A percentile compares a stretch with the other conserved stretches of the same genome.
These are phyloP conservation scores for Globisporangium ultimum DNA, from an alignment of 352 stramenopile species.

Conservation along the genomic window DNA sequence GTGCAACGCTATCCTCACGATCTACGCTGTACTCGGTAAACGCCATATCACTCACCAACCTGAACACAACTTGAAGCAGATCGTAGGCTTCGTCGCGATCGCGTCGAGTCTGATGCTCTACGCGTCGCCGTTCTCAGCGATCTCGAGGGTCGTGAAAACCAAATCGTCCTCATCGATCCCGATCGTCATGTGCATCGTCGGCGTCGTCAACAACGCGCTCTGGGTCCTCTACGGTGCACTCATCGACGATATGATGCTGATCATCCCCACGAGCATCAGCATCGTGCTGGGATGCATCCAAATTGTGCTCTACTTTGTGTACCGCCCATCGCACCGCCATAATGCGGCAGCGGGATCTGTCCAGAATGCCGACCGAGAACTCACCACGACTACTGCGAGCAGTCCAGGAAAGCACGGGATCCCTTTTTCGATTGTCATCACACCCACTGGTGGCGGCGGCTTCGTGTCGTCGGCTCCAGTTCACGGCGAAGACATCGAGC, in stretches of 20 bases:
- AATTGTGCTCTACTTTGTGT: constrained; percentile 57
- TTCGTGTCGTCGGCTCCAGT: background rate
- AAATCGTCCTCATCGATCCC: constrained; percentile 56
- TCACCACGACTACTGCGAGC: background rate
- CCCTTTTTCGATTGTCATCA: constrained; percentile 10
- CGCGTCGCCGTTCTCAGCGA: constrained; percentile 52
- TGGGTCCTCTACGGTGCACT: constrained; percentile 69
- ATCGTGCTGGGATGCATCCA: constrained; percentile 45
- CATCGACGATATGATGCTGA: constrained; percentile 49
- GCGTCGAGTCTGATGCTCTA: constrained; percentile 62
- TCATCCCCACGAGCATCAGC: constrained; percentile 51
- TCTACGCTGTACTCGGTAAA: constrained; percentile 48
- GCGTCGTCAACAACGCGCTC: constrained; percentile 67
- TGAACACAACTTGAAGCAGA: constrained; percentile 21
- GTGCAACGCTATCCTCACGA: constrained; percentile 36
- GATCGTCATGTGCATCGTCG: constrained; percentile 58
- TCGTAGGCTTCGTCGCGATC: constrained; percentile 43
- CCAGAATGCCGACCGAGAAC: constrained; percentile 11
- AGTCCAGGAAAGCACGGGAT: constrained; percentile 8
- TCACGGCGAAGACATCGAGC: constrained; percentile 18
- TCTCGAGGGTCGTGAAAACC: constrained; percentile 49
- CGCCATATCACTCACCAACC: constrained; percentile 24
- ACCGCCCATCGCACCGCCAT: constrained; percentile 26
- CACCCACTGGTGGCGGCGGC: background rate
- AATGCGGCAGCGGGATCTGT: background rate